Percentiles rank a stretch among this genome's conserved stretches.
These are phyloP conservation scores for Pseudonitzschia multistriata DNA, from an alignment of 108 stramenopile species.

Conservation along the genomic window DNA sequence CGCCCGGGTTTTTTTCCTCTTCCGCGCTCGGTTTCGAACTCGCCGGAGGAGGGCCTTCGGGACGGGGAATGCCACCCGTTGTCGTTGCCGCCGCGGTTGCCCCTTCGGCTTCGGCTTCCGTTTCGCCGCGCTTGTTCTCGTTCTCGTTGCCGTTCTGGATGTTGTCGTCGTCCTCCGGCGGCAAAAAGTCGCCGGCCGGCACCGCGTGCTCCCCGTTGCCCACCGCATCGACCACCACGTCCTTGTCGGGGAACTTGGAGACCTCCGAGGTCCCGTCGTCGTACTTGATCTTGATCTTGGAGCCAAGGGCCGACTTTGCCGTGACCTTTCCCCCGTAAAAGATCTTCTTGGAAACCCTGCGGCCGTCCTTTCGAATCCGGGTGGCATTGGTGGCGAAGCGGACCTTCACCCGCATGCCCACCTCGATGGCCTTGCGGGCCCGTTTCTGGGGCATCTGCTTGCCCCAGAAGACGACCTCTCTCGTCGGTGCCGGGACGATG, in stretches of 20 bases:
- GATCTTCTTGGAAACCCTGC: conserved; percentile 47
- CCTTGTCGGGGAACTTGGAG: conserved; percentile 80
- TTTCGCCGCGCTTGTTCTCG: conserved; percentile 4
- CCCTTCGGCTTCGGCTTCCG: background rate
- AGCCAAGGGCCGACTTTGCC: conserved; percentile 41
- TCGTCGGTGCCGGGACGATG: conserved; percentile 57
- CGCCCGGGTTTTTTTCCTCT: background rate
- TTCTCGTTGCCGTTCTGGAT: background rate
- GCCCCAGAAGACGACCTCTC: conserved; percentile 48
- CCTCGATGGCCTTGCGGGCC: conserved; percentile 41
- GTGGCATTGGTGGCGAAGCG: conserved; percentile 60
- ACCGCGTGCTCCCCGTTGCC: conserved; percentile 61
- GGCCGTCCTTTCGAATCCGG: conserved; percentile 36
- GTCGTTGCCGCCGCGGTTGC: background rate
- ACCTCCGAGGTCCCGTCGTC: conserved; percentile 82
- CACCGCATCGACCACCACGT: conserved; percentile 77
- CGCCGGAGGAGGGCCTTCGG: background rate
- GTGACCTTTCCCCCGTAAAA: conserved; percentile 80
- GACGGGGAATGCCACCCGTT: background rate
- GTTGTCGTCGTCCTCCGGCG: conserved; percentile 23
- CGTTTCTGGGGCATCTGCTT: conserved; percentile 30
- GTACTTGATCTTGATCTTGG: conserved; percentile 73
- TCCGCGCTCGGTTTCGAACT: background rate
- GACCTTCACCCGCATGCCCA: conserved; percentile 68
- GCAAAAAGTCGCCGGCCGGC: conserved; percentile 37